Base-by-base conservation (phyloP, 352 stramenopile genomes). In the Globisporangium middletonii region DNA sequence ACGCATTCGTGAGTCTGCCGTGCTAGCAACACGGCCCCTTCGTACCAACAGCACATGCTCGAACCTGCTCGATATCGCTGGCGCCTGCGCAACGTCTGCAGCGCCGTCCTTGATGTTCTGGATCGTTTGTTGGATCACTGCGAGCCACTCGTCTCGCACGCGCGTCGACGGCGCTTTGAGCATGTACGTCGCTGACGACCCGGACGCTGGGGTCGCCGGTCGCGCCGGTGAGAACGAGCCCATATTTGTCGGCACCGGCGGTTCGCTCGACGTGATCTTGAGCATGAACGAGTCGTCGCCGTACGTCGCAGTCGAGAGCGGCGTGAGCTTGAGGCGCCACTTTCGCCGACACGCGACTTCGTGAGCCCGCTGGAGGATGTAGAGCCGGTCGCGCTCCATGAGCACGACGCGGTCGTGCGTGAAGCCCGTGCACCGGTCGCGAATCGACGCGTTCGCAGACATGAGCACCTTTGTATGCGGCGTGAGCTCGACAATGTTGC, bases 261-360 rank as follows among this genome's bases (percentile, higher is more conserved):
- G 57, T 9, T 86, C 69, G 37, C 67, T 73, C 2, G 72, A 68
- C 15, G 88, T 49, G 27, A 94, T 81, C 27, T 86, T 86, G 59
- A 94, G 64, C 67, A 77, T 90, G 38, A 92, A 94, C 18, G 80
- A 81, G 42, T 94, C 84, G 7, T 94, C 84, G 12, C 84, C 84
- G 42, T 86, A 90, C 26, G 83, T 59, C 4, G 81, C 84, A 60
- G 77, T 76, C 1, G 75, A 79, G 2, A 63, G 57, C 4, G 69
- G 55, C 3, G 64, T 85, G 47, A 94, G 61, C 50, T 77, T 73
- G 13, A 92, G 55, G 43, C 60, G 67, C 84, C 84, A 94, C 49
- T 89, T 89, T 46, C 75, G 71, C 53, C 70, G 75, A 37, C 84
- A 92, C 1, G 74, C 73, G 15, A 90, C 74, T 46, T 94, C 80